A percentile compares a stretch with the other conserved stretches of the same genome.
These are phyloP conservation scores for Cystobasidium tubakii DNA, from an alignment of 768 basidiomycete species.

Conservation along the genomic window DNA sequence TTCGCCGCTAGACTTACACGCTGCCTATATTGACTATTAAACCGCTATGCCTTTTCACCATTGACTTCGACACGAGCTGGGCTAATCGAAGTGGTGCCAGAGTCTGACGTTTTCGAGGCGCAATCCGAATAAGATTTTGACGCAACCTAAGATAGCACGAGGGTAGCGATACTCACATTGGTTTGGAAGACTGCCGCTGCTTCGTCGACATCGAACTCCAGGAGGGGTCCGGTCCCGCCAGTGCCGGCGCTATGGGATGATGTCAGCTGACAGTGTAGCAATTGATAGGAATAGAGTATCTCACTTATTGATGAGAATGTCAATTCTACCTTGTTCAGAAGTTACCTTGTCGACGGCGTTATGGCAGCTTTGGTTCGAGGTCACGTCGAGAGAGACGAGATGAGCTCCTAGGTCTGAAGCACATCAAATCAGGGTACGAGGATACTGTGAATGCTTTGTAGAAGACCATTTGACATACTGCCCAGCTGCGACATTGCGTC, in stretches of 20 bases:
- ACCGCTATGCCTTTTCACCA: background rate
- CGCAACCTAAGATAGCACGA: too few relatives aligned
- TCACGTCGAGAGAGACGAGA: constrained; percentile 4
- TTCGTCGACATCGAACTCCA: constrained; percentile 17
- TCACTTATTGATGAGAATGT: constrained; percentile 26
- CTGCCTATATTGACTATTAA: constrained; percentile 29
- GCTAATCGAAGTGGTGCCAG: constrained; percentile 13
- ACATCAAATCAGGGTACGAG: background rate
- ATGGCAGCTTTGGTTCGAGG: constrained; percentile 8
- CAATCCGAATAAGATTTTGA: background rate
- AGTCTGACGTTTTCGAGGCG: constrained; percentile 15
- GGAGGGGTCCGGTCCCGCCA: constrained; percentile 22
- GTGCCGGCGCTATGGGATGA: background rate
- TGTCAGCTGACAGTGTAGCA: too few relatives aligned
- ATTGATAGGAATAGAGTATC: too few relatives aligned
- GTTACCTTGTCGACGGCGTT: background rate
- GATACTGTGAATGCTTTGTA: too few relatives aligned
- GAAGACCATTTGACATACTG: too few relatives aligned
- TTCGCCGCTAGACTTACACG: background rate
- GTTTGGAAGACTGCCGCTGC: background rate
- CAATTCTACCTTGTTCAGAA: constrained; percentile 5
- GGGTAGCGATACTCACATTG: background rate
- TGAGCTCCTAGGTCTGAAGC: background rate
- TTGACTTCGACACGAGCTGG: constrained; percentile 17
- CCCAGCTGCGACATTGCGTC: constrained; percentile 17